Conservation (phyloP, 2,329 filamentous ascomycete genomes). For the Amauroascus verrucosus region DNA sequence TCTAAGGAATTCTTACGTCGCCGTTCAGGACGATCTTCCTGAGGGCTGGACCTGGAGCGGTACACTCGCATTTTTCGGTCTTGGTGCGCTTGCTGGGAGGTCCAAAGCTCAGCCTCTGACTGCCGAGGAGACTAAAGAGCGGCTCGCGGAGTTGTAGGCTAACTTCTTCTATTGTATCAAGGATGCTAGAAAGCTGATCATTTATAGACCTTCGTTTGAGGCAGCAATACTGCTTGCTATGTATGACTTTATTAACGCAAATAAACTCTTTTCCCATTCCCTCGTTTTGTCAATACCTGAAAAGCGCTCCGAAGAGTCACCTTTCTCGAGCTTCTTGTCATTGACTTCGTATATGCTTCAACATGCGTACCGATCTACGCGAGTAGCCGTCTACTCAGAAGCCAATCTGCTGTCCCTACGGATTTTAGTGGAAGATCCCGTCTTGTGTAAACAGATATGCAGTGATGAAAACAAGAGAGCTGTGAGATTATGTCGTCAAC, state of each 20-base stretch:
- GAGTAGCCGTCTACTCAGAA: conserved; percentile 73
- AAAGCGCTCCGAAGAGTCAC: conserved; percentile 55
- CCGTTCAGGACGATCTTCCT: conserved; percentile 79
- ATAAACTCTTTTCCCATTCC: conserved; percentile 88
- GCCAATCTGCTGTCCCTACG: conserved; percentile 77
- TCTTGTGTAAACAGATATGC: conserved; percentile 73
- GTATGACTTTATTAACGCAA: conserved; percentile 89
- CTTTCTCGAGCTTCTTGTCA: conserved; percentile 74
- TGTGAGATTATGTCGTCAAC: conserved; percentile 79
- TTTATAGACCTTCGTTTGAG: conserved; percentile 60
- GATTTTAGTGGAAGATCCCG: conserved; percentile 74
- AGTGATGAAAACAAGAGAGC: conserved; percentile 62
- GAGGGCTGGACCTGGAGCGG: conserved; percentile 77
- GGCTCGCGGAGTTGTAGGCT: conserved; percentile 68
- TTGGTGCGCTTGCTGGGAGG: conserved; percentile 64
- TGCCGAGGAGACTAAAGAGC: conserved; percentile 67
- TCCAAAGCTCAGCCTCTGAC: conserved; percentile 52
- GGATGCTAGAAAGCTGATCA: conserved; percentile 13
- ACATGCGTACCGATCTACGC: conserved; percentile 73
- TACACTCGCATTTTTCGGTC: conserved; percentile 73
- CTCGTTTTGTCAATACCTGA: conserved; percentile 57
- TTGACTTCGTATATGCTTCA: conserved; percentile 87
- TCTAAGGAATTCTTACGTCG: conserved; percentile 65
- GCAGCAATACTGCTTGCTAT: conserved; percentile 71
- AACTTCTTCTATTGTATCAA: not conserved